phyloP scores from a whole-genome alignment of 1,284 basidiomycete species.

The Cutaneotrichosporon cavernicola region DNA sequence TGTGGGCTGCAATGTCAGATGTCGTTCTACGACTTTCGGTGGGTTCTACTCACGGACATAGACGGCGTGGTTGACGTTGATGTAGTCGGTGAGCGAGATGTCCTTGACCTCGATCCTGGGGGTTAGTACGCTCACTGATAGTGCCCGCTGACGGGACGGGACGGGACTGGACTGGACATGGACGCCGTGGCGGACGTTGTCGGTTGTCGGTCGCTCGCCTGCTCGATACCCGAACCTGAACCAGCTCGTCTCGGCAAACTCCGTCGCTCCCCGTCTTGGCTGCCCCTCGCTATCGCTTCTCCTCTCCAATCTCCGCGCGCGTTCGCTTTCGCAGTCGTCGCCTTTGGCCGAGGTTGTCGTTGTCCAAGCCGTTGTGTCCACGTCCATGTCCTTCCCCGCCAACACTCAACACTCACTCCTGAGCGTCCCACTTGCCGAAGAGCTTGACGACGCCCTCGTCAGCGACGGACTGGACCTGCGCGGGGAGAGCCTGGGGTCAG shows the following conservation, averaged over 20 bases:
- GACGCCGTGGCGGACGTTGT: neutral
- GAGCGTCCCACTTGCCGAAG: slow-evolving; percentile 95
- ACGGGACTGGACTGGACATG: neutral
- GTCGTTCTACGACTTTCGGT: neutral
- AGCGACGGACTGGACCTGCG: slow-evolving; percentile 78
- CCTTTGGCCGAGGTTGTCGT: neutral
- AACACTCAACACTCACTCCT: slow-evolving; percentile 68
- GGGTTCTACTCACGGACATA: slow-evolving; percentile 63
- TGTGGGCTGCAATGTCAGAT: slow-evolving; percentile 65
- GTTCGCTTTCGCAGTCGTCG: neutral
- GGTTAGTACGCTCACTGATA: neutral
- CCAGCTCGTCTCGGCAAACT: neutral
- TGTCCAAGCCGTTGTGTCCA: neutral
- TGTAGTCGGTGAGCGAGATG: slow-evolving; percentile 98
- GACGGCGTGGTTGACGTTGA: slow-evolving; percentile 97
- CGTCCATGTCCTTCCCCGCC: neutral
- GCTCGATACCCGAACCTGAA: neutral
- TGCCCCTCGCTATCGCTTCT: neutral
- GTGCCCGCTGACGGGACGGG: neutral
- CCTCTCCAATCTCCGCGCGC: neutral
- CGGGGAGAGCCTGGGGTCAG: slow-evolving; percentile 61
- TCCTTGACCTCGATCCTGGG: slow-evolving; percentile 96
- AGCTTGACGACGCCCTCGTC: slow-evolving; percentile 74
- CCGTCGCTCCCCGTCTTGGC: neutral
- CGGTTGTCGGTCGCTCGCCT: neutral